Conservation (phyloP, 1,284 basidiomycete genomes). For the Mycosarcoma maydis region DNA sequence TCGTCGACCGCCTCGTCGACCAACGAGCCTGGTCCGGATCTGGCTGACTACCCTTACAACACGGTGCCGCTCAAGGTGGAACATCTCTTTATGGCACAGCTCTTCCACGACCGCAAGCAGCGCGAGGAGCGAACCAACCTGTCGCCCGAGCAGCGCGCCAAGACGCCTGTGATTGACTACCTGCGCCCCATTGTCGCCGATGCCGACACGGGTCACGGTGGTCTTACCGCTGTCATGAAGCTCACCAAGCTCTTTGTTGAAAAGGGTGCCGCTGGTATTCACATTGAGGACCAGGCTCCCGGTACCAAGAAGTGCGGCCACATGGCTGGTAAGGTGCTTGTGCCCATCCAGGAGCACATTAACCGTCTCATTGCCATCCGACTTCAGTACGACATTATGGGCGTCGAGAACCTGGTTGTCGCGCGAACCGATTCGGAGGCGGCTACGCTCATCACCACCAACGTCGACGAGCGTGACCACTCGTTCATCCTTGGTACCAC, state of each 20-base stretch:
- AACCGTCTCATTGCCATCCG: constrained; percentile 81
- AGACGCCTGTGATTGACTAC: constrained; percentile 68
- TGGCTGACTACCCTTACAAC: constrained; percentile 73
- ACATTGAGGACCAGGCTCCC: constrained; percentile 90
- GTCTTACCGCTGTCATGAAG: constrained; percentile 95
- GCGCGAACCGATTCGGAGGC: constrained; percentile 85
- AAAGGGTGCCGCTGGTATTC: constrained; percentile 86
- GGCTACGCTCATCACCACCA: constrained; percentile 93
- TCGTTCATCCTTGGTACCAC: constrained; percentile 93
- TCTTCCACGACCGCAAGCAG: constrained; percentile 74
- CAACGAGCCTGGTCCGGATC: constrained; percentile 67
- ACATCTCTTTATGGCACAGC: constrained; percentile 74
- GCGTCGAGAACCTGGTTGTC: constrained; percentile 78
- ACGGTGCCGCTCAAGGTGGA: constrained; percentile 75
- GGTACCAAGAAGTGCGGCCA: constrained; percentile 76
- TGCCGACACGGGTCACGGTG: constrained; percentile 78
- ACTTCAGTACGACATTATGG: constrained; percentile 82
- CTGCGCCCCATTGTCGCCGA: constrained; percentile 69
- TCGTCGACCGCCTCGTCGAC: constrained; percentile 65
- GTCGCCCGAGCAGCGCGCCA: constrained; percentile 74
- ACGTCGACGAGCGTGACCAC: constrained; percentile 96
- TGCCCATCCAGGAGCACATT: constrained; percentile 79
- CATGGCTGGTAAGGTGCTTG: constrained; percentile 80
- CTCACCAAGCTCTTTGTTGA: constrained; percentile 91
- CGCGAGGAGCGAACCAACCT: constrained; percentile 72